A percentile compares a stretch with the other conserved stretches of the same genome.
Evolutionary conservation across 192 early-diverging fungal species (phyloP).

Genomic region (Chytriomyces confervae): DNA sequence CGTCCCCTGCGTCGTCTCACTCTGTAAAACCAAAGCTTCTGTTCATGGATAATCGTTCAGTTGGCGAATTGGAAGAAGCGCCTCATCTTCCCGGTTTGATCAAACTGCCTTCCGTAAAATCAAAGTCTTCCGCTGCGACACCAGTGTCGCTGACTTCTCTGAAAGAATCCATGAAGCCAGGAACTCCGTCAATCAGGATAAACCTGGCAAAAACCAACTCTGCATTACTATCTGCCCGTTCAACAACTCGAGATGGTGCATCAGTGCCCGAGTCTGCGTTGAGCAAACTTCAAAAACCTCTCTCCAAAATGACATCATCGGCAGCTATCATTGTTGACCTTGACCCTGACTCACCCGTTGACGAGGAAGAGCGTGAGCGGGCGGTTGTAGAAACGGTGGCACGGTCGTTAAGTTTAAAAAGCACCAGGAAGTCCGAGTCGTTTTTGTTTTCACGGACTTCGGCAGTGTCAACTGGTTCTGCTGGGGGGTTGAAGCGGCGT

Average conservation of each 20-base stretch:
- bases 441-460: too few species aligned
- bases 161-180: background rate
- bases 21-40: too few species aligned
- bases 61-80: too few species aligned
- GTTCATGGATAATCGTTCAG: too few species aligned
- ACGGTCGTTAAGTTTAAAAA: background rate
- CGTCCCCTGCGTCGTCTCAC: too few species aligned
- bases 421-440: too few species aligned
- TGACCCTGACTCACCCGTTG: background rate
- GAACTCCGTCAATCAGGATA: background rate
- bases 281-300: too few species aligned
- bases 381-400: background rate
- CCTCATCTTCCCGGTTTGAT: too few species aligned
- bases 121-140: background rate
- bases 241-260: too few species aligned
- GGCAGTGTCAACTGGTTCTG: background rate
- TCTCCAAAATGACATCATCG: too few species aligned
- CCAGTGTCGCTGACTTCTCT: background rate
- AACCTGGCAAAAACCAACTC: background rate
- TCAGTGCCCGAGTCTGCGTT: too few species aligned
- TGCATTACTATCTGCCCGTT: too few species aligned
- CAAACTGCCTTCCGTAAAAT: background rate
- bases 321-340: background rate
- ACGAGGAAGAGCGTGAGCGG: background rate
- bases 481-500: background rate